Base-by-base conservation (phyloP, 192 early-diverging fungal genomes). In the Phycomyces blakesleeanus region DNA sequence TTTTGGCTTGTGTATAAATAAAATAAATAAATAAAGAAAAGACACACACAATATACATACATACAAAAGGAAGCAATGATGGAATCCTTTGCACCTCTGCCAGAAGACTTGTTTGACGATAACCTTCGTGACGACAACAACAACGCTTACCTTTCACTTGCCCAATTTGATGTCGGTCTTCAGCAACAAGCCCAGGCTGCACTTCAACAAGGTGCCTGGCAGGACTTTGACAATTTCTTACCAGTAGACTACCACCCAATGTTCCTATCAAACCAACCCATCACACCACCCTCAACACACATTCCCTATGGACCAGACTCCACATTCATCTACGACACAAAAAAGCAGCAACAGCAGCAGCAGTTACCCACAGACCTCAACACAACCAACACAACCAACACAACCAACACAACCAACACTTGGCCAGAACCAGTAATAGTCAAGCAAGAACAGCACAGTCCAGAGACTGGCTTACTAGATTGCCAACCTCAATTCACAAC, bases 181-280 rank as follows among this genome's bases (percentile, higher is more conserved):
- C 61, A 63, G 25, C 61, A 63, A 41, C 61, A 63, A 40, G 61
- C 61, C 1, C 61, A 63, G 38, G 51, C 50, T 6, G 51, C 61
- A 4, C 51, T 63, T 63, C 61, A 52, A 34, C 60, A 61, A 37
- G n/a, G n/a, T n/a, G n/a, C 49, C 8, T 63, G 61, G 61, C 61
- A 63, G 38, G 51, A 53, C 21, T 63, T 53, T 63, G 61, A 63
- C 51, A 51, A 25, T 40, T 63, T 53, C 12, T 41, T 63, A 27
- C 61, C 61, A 0, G 25, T 54, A 7, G 59, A 61, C 34, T 49
- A 37, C 29, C 59, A 61, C 22, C 69, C 24, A 47, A 64, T 47
- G 69, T 69, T 15, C 60, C 71, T 54, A 52, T 57, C 12, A 40
- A 39, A 2, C 68, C 71, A 34, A 41, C 18, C 20, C 60, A 68